Evolutionary conservation across 208 protist genomes (phyloP), one percentile per base, ranked within the genome.

Genomic region (Trypanosoma grayi): DNA sequence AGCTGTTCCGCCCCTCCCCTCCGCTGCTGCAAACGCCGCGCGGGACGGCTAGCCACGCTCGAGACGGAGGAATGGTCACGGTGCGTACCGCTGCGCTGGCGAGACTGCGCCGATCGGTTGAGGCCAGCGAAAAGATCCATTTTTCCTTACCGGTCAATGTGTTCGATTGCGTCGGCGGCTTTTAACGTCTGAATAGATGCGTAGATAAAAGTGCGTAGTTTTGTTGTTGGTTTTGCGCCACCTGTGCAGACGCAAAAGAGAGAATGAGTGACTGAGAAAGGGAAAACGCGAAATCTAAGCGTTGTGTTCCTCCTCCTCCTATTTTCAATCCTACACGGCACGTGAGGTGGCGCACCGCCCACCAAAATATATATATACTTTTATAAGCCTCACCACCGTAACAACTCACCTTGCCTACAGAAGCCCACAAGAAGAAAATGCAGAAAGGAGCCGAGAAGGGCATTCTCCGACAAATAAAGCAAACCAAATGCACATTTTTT

Each of bases 81-180:
- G 28, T n/a, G n/a, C 4, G 60, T 34, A 24, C 22, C 30, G 9
- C 36, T 54, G 13, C 18, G 24, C 18, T 46, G 55, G 20, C 33
- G 27, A 4, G 57, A 60, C 4, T 16, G 22, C 16, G 43, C 25
- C 10, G 53, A 59, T 20, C 46, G 37, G 28, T 60, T 18, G 16
- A 45, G 10, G 18, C 41, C 66, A 24, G 67, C 18, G 67, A 79
- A 79, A n/a, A 79, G 56, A 74, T 79, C 66, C 20, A 69, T 58
- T 41, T 60, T 43, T 53, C 63, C 63, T 24, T 11, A n/a, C 11
- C 2, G 5, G 6, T 33, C 20, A 4, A 27, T 34, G n/a, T 13
- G 9, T 4, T 55, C n/a, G n/a, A n/a, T n/a, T n/a, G n/a, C n/a
- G n/a, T n/a, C n/a, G n/a, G n/a, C n/a, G n/a, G n/a, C n/a, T n/a